Conservation (phyloP, 169 alveolate genomes). For the Plasmodium vivax region DNA sequence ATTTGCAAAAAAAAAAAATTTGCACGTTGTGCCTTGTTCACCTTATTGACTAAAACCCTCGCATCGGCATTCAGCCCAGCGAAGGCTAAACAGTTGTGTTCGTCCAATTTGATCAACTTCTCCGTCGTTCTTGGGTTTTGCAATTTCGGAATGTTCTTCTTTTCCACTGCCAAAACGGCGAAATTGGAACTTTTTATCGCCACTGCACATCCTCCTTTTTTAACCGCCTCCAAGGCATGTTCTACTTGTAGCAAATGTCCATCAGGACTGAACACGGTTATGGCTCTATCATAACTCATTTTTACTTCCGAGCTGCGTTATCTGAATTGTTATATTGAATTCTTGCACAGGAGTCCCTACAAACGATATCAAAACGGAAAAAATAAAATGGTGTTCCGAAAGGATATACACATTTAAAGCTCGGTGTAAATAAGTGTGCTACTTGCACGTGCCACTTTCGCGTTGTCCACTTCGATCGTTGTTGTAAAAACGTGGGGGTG, state of each 20-base stretch:
- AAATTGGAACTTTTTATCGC: conserved; percentile 96
- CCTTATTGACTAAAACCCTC: conserved; percentile 95
- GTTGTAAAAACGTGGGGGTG: background rate
- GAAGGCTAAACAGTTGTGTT: conserved; percentile 95
- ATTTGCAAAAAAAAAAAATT: background rate
- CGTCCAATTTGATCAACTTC: conserved; percentile 95
- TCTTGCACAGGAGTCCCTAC: background rate
- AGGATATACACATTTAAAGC: background rate
- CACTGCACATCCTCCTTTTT: conserved; percentile 96
- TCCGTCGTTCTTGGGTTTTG: conserved; percentile 94
- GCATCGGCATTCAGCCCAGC: conserved; percentile 99
- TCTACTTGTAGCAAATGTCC: conserved; percentile 99
- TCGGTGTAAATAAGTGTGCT: background rate
- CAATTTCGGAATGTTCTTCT: conserved; percentile 95
- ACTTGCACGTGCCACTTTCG: background rate
- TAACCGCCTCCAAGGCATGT: conserved; percentile 99
- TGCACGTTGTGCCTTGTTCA: background rate
- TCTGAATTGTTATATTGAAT: background rate
- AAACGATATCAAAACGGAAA: background rate
- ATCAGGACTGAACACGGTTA: conserved; percentile 99
- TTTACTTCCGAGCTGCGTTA: conserved; percentile 1
- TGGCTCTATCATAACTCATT: conserved; percentile 98
- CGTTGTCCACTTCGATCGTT: background rate
- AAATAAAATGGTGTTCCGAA: background rate
- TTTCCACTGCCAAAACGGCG: conserved; percentile 98